Evolutionary conservation across 345 rosid species (phyloP), one percentile per base, ranked within the genome.

Genomic region (Draba incana): DNA sequence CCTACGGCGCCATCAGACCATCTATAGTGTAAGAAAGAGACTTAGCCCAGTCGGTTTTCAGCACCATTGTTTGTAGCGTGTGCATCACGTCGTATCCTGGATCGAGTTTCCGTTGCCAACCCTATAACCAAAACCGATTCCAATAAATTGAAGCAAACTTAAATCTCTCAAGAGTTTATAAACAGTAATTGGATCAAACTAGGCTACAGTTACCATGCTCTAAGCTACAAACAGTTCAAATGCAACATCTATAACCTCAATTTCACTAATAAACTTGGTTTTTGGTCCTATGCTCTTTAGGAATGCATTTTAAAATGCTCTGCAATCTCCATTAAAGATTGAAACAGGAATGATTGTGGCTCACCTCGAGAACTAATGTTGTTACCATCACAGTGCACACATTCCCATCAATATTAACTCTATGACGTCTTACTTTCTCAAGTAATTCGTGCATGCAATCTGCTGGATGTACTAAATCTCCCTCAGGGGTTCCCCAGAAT

Each of bases 41-140:
- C 78, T 95, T 85, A 3, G 96, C 97, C 99, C 98, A 92, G 83
- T 92, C 98, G 9, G 85, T 92, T 77, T 81, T 85, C 38, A 92
- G 85, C 33, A 95, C 83, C 79, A 95, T 72, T 2, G 95, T 86
- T 77, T 89, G 97, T 57, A 94, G 74, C 1, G 97, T 89, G 35
- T 84, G 88, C 98, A 94, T 94, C 68, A 94, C 93, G 62, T 94
- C 83, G 42, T 91, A 86, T 48, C 74, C 81, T 16, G 97, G 99
- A 80, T 92, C 97, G 2, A 92, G 97, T 81, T 94, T 94, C 80
- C 92, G 81, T 64, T 94, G 99, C 99, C 99, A 94, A 42, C 99
- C 98, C 99, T 94, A 69, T 37, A 70, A 68, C 47, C 57, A 60
- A 48, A 14, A 44, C 15, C 50, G 1, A 43, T 57, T n/a, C 42